phyloP scores from a whole-genome alignment of 805 yeast species.

The Yamadazyma laniorum region DNA sequence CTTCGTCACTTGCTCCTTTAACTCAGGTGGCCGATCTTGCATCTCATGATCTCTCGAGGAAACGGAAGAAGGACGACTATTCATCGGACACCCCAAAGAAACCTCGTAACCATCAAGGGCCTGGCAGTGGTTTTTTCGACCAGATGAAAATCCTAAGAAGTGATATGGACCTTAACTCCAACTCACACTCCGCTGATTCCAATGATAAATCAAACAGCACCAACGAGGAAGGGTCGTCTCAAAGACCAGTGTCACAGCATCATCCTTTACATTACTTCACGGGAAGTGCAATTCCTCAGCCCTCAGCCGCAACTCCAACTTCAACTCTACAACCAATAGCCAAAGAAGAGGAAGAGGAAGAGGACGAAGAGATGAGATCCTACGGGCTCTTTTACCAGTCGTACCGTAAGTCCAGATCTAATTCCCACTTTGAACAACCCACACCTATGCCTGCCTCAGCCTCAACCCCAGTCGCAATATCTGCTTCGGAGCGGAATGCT shows the following conservation, averaged over 20 bases:
- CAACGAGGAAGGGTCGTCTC: too few relatives aligned
- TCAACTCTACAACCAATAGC: conserved; percentile 3
- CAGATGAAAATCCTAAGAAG: too few relatives aligned
- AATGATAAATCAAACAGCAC: too few relatives aligned
- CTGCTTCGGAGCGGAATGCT: background rate
- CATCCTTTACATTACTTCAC: conserved; percentile 46
- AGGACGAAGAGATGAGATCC: conserved; percentile 36
- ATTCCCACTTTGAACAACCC: conserved; percentile 13
- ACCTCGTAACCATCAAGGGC: conserved; percentile 1
- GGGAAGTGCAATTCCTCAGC: conserved; percentile 17
- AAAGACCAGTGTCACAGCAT: conserved; percentile 51
- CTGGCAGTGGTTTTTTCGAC: conserved; percentile 53
- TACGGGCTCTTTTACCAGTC: conserved; percentile 40
- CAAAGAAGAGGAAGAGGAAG: conserved; percentile 24
- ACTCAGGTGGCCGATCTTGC: conserved; percentile 42
- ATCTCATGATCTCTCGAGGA: conserved; percentile 24
- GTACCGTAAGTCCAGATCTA: conserved; percentile 33
- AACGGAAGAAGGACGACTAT: conserved; percentile 7
- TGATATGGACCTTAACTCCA: too few relatives aligned
- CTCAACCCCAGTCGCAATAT: background rate
- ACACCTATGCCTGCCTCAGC: conserved; percentile 15
- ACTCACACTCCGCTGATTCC: too few relatives aligned
- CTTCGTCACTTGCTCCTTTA: conserved; percentile 33
- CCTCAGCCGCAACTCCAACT: conserved; percentile 8
- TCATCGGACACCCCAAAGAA: conserved; percentile 8